phyloP scores from a whole-genome alignment of 202 grass and related monocot genomes.

The Panicum virgatum region DNA sequence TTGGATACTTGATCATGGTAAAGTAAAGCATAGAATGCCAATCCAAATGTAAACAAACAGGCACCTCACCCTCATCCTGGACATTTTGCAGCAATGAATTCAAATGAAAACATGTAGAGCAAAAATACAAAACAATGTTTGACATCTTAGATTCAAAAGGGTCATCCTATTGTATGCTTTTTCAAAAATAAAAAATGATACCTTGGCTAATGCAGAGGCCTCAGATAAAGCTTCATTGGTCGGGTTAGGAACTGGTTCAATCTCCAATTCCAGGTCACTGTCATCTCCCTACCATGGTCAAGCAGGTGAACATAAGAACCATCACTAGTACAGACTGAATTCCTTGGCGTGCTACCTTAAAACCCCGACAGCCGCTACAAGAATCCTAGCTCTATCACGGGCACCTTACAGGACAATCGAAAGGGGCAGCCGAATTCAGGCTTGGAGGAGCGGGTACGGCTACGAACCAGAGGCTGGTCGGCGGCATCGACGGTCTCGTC shows the following conservation, averaged over 20 bases:
- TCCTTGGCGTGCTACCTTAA: background rate
- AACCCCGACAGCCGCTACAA: slow-evolving; percentile 12
- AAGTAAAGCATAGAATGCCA: slow-evolving; percentile 1
- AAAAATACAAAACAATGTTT: background rate
- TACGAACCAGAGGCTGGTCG: slow-evolving; percentile 67
- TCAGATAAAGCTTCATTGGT: slow-evolving; percentile 64
- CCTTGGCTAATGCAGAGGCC: slow-evolving; percentile 72
- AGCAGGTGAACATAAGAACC: slow-evolving; percentile 29
- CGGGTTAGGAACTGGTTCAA: slow-evolving; percentile 67
- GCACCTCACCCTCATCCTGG: background rate
- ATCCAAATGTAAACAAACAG: background rate
- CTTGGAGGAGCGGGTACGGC: slow-evolving; percentile 8
- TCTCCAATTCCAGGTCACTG: slow-evolving; percentile 89
- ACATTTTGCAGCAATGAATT: background rate
- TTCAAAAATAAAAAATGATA: slow-evolving; percentile 32
- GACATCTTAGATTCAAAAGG: slow-evolving; percentile 8
- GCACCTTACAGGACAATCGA: slow-evolving; percentile 1
- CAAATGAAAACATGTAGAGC: background rate
- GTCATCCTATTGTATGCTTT: slow-evolving; percentile 10
- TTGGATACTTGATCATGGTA: background rate
- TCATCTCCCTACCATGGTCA: slow-evolving; percentile 75
- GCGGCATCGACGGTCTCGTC: slow-evolving; percentile 52
- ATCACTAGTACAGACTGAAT: slow-evolving; percentile 5
- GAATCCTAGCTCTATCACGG: slow-evolving; percentile 11
- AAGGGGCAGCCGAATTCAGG: background rate